Percentiles rank a stretch among this genome's conserved stretches.
Conservation (phyloP, 768 basidiomycete species). For the Lentinula boryana region DNA sequence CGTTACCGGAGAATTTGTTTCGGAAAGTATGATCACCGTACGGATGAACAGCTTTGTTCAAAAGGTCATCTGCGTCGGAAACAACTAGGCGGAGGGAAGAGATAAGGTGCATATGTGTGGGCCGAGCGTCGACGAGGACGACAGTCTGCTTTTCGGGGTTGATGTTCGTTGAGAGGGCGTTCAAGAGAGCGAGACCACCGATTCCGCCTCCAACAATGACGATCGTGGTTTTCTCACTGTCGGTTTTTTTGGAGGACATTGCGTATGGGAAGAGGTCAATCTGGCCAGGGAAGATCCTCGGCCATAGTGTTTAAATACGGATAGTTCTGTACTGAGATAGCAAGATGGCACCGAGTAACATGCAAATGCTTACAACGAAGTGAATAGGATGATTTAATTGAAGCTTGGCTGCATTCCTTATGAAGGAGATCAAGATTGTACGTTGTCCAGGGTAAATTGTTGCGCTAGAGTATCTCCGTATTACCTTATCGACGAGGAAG, state of each 20-base stretch:
- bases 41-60: constrained; percentile 26
- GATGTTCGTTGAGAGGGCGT: constrained; percentile 42
- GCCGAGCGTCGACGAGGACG: constrained; percentile 46
- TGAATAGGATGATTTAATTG: not conserved
- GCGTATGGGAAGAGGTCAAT: not conserved
- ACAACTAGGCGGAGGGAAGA: constrained; percentile 50
- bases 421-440: not conserved
- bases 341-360: not conserved
- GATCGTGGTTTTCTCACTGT: constrained; percentile 8
- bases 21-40: constrained; percentile 31
- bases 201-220: constrained; percentile 56
- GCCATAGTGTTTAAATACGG: not conserved
- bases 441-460: not conserved
- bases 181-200: constrained; percentile 40
- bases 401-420: not conserved
- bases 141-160: constrained; percentile 42
- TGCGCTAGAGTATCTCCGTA: not conserved
- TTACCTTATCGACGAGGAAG: not conserved
- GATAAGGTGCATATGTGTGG: constrained; percentile 45
- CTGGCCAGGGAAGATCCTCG: not conserved
- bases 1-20: constrained; percentile 30
- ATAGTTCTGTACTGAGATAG: not conserved
- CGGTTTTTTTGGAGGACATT: not conserved
- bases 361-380: not conserved
- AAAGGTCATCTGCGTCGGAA: constrained; percentile 32